Evolutionary conservation across 306 rosid species (phyloP), one percentile per base, ranked within the genome.

Genomic region (Glycine soja): DNA sequence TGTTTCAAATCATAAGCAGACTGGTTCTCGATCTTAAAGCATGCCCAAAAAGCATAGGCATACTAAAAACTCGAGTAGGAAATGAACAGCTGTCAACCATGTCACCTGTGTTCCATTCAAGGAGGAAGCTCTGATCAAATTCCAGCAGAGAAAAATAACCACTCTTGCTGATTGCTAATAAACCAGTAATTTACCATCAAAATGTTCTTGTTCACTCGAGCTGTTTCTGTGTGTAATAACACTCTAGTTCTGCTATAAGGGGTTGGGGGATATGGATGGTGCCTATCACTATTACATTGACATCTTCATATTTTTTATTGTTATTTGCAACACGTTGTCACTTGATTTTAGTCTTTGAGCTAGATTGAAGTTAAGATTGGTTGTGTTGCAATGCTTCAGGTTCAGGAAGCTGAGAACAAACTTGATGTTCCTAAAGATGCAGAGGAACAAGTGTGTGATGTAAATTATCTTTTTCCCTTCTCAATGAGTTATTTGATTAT

Each of bases 301-400:
- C 40, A 36, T 56, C 48, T 67, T 74, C 57, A 63, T 62, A 30
- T 56, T 77, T 70, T 6, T 54, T 53, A 38, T 34, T 75, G 75
- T 48, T 48, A 54, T 57, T 62, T 72, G 24, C 48, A 52, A 69
- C 71, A 76, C 59, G 74, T 36, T 59, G 40, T 45, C 64, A 16
- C 47, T 36, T 70, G 58, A 38, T 65, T 83, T 84, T 63, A 72
- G 42, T 56, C 61, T 67, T 79, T 63, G 76, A 63, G 71, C 34
- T 81, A 53, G 70, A 57, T 32, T 78, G 78, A 79, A 78, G 50
- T 79, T 69, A 50, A 72, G 67, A 77, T 81, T 82, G 78, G 48
- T 63, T 82, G 63, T 64, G 69, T 70, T 80, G 46, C 65, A 70
- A 70, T 87, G 75, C 59, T 86, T 85, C 86, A 86, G 90, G 89